These are phyloP conservation scores for Onygenales sp. DNA, from an alignment of 2,329 filamentous ascomycete species.

Conservation along the genomic window DNA sequence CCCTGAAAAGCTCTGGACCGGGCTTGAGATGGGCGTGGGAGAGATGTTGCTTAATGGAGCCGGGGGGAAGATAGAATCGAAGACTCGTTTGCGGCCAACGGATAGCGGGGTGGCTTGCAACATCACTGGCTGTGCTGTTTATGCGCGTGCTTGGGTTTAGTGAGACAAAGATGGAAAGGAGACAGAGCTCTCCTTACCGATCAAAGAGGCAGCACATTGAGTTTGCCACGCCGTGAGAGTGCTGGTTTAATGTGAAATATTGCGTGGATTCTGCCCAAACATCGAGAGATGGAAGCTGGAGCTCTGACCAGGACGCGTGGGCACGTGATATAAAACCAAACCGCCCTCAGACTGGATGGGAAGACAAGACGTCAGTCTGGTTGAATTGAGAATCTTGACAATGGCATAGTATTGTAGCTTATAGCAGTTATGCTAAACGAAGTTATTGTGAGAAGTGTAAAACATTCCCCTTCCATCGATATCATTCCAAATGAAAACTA, in stretches of 20 bases:
- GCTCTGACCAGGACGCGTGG: neutral
- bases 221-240: too few relatives aligned
- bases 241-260: neutral
- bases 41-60: conserved; percentile 25
- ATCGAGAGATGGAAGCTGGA: neutral
- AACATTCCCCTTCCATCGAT: neutral
- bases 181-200: neutral
- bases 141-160: neutral
- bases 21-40: conserved; percentile 18
- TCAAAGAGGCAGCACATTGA: too few relatives aligned
- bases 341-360: neutral
- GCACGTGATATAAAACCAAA: neutral
- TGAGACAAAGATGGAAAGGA: neutral
- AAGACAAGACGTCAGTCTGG: neutral
- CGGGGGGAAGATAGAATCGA: conserved; percentile 35
- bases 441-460: neutral
- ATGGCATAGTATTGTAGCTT: neutral
- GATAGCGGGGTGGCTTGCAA: conserved; percentile 9
- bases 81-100: conserved; percentile 29
- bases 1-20: conserved; percentile 14
- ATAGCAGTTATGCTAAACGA: neutral
- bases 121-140: conserved; percentile 4
- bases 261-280: neutral
- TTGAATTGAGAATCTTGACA: too few relatives aligned
- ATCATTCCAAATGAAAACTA: neutral